phyloP scores from a whole-genome alignment of 225 moss, liverwort and hornwort species.

The Pseudisothecium myosuroides region DNA sequence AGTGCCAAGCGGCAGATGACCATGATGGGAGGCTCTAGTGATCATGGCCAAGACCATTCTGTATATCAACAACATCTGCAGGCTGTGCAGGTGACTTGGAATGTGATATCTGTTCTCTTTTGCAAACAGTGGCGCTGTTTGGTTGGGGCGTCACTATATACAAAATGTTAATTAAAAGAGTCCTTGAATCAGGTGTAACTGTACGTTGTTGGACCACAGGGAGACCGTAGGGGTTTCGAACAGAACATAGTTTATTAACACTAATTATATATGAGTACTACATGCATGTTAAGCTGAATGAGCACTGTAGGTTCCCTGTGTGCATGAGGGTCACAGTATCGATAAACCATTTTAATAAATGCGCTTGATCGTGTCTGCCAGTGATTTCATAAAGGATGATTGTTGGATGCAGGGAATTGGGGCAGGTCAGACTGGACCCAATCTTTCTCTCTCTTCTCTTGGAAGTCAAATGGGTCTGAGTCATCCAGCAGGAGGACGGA shows the following conservation, averaged over 20 bases:
- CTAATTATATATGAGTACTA: neutral
- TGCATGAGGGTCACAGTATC: neutral
- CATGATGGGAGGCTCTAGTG: conserved; percentile 35
- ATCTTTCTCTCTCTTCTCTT: conserved; percentile 62
- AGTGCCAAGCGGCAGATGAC: conserved; percentile 45
- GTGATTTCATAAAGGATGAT: neutral
- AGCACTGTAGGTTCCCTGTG: neutral
- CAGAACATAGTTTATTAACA: neutral
- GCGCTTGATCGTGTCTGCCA: neutral
- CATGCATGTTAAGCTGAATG: neutral
- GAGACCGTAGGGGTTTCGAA: neutral
- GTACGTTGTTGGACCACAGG: neutral
- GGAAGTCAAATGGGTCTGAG: conserved; percentile 53
- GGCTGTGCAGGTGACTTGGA: conserved; percentile 20
- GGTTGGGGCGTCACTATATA: neutral
- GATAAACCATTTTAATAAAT: neutral
- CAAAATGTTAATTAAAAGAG: neutral
- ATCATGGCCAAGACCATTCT: conserved; percentile 44
- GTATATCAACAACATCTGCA: conserved; percentile 69
- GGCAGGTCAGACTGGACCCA: conserved; percentile 60
- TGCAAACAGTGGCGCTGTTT: neutral
- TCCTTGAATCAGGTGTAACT: neutral
- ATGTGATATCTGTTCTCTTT: neutral
- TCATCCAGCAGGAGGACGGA: conserved; percentile 34
- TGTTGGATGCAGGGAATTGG: conserved; percentile 44